Conservation (phyloP, 306 rosid species). For the Medicago ruthenica region DNA sequence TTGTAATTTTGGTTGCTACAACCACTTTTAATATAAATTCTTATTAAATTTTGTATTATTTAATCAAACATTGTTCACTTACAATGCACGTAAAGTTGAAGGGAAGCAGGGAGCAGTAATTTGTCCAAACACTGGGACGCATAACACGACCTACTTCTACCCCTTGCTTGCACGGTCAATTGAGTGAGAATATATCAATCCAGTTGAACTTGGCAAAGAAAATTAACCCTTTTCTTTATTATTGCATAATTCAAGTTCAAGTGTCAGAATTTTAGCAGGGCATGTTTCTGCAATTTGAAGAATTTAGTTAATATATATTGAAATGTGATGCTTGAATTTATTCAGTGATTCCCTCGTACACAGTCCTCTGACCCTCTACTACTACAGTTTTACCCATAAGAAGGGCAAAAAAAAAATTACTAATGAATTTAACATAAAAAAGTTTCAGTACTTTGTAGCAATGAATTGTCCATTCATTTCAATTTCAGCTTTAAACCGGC, state of each 20-base stretch:
- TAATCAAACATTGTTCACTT: constrained; percentile 53
- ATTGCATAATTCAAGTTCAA: not conserved
- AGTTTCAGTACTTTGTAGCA: not conserved
- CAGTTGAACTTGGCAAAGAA: constrained; percentile 34
- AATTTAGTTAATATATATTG: not conserved
- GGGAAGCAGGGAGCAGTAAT: constrained; percentile 35
- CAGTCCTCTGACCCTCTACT: too few relatives aligned
- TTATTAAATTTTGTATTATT: too few relatives aligned
- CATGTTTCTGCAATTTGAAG: constrained; percentile 55
- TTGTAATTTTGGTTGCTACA: too few relatives aligned
- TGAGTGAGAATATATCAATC: constrained; percentile 22
- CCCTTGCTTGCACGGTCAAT: constrained; percentile 75
- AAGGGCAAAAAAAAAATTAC: not conserved
- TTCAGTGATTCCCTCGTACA: constrained; percentile 7
- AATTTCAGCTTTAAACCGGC: constrained; percentile 4
- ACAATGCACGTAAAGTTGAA: constrained; percentile 84
- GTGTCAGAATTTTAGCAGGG: not conserved
- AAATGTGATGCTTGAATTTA: not conserved
- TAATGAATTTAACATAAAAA: not conserved
- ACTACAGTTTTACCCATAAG: constrained; percentile 13
- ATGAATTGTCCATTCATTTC: not conserved
- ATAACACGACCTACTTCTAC: constrained; percentile 65
- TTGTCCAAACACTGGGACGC: constrained; percentile 78
- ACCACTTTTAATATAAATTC: too few relatives aligned
- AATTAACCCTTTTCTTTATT: constrained; percentile 12